phyloP scores from a whole-genome alignment of 2,329 filamentous ascomycete genomes.

The Colletotrichum spaethianum region DNA sequence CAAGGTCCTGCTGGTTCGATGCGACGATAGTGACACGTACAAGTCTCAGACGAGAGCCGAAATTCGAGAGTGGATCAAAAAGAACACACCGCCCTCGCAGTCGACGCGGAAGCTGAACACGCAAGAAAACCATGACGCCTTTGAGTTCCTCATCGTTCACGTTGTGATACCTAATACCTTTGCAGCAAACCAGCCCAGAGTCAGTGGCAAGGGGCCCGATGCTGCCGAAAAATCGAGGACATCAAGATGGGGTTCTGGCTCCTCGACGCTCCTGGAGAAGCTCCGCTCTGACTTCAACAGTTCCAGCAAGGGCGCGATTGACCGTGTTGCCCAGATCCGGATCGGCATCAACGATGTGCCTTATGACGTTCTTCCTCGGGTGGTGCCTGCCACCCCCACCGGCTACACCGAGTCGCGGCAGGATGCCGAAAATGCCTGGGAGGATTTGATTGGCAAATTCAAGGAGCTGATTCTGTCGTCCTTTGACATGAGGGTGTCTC shows the following conservation, averaged over 20 bases:
- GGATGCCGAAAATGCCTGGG: conserved; percentile 87
- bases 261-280: conserved; percentile 90
- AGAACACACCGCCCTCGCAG: conserved; percentile 74
- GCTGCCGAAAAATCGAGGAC: conserved; percentile 76
- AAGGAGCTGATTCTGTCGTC: conserved; percentile 89
- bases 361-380: conserved; percentile 74
- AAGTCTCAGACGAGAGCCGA: conserved; percentile 83
- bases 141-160: conserved; percentile 95
- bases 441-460: conserved; percentile 86
- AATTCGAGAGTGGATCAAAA: conserved; percentile 92
- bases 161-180: conserved; percentile 90
- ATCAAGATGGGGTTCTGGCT: conserved; percentile 84
- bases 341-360: conserved; percentile 80
- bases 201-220: conserved; percentile 67
- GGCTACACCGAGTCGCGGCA: conserved; percentile 79
- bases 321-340: conserved; percentile 88
- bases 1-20: conserved; percentile 89
- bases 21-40: conserved; percentile 96
- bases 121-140: conserved; percentile 95
- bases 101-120: conserved; percentile 71
- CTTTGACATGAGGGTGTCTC: conserved; percentile 90
- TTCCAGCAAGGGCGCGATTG: conserved; percentile 78
- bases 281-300: conserved; percentile 91
- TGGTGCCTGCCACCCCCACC: conserved; percentile 73
- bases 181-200: conserved; percentile 83